Evolutionary conservation across 2,329 filamentous ascomycete genomes (phyloP).

Genomic region (Sporothrix sp.): DNA sequence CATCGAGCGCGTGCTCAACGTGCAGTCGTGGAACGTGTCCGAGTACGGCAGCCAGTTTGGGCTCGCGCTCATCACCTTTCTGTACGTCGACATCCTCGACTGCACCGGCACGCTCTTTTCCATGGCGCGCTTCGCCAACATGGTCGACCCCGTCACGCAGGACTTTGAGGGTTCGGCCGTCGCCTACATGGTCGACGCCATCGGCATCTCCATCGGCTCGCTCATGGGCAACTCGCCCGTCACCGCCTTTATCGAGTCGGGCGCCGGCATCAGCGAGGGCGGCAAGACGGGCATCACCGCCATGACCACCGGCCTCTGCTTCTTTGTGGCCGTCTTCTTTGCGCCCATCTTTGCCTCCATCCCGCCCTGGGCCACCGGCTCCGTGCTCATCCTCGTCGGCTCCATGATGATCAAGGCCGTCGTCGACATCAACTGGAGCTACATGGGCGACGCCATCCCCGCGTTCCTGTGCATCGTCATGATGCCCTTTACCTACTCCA

Average conservation of each 20-base stretch:
- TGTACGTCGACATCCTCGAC: conserved; percentile 73
- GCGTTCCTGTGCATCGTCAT: conserved; percentile 66
- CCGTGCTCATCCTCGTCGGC: background rate
- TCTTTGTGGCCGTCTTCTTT: conserved; percentile 64
- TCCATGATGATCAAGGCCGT: conserved; percentile 64
- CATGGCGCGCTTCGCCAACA: conserved; percentile 65
- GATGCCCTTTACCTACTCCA: conserved; percentile 71
- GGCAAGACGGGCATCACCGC: conserved; percentile 64
- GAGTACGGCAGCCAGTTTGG: conserved; percentile 53
- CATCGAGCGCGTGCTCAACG: conserved; percentile 51
- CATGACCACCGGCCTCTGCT: conserved; percentile 58
- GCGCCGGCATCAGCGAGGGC: conserved; percentile 65
- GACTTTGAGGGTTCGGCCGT: conserved; percentile 80
- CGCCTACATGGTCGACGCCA: conserved; percentile 64
- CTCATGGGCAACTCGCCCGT: conserved; percentile 62
- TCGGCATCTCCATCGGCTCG: conserved; percentile 61
- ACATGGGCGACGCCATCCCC: conserved; percentile 64
- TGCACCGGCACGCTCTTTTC: conserved; percentile 69
- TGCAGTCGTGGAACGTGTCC: conserved; percentile 55
- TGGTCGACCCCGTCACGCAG: conserved; percentile 47
- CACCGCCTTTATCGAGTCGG: conserved; percentile 66
- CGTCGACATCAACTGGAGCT: conserved; percentile 65
- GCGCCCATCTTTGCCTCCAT: conserved; percentile 69
- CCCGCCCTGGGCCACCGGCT: conserved; percentile 66
- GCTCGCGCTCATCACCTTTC: conserved; percentile 64